phyloP scores from a whole-genome alignment of 768 basidiomycete genomes.

The Termitomyces sp. region DNA sequence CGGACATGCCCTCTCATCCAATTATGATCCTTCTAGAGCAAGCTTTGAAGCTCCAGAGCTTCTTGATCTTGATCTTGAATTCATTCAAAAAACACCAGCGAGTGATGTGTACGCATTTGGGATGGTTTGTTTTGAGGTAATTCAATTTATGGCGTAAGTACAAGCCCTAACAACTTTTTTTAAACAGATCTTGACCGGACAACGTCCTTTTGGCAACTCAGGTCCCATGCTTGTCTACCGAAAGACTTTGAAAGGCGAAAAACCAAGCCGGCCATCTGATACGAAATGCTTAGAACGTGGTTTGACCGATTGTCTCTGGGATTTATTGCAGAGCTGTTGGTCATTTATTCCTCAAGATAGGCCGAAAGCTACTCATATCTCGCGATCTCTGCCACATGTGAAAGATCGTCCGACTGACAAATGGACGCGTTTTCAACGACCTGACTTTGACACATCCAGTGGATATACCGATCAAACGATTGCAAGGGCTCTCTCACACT shows the following conservation, averaged over 20 bases:
- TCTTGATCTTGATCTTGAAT: conserved; percentile 8
- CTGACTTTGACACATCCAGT: neutral
- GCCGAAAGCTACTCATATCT: neutral
- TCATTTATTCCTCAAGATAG: neutral
- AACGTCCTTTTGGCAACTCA: neutral
- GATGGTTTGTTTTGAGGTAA: conserved; percentile 6
- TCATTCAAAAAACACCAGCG: conserved; percentile 5
- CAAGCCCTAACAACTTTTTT: neutral
- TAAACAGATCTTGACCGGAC: neutral
- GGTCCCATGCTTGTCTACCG: neutral
- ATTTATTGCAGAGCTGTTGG: neutral
- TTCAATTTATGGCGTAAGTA: neutral
- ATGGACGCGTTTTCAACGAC: conserved; percentile 2
- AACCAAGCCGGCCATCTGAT: neutral
- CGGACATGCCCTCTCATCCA: conserved; percentile 11
- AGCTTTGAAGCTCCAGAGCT: conserved; percentile 32
- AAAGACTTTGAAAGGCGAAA: neutral
- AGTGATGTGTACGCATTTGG: conserved; percentile 5
- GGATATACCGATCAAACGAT: neutral
- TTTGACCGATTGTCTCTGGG: neutral
- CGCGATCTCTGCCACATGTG: neutral
- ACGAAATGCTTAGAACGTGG: neutral
- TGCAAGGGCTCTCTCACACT: neutral
- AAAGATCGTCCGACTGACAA: neutral
- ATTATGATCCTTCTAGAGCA: conserved; percentile 18